Evolutionary conservation across 1,139 yeast genomes (phyloP).

Genomic region (Arxiozyma slooffiae): DNA sequence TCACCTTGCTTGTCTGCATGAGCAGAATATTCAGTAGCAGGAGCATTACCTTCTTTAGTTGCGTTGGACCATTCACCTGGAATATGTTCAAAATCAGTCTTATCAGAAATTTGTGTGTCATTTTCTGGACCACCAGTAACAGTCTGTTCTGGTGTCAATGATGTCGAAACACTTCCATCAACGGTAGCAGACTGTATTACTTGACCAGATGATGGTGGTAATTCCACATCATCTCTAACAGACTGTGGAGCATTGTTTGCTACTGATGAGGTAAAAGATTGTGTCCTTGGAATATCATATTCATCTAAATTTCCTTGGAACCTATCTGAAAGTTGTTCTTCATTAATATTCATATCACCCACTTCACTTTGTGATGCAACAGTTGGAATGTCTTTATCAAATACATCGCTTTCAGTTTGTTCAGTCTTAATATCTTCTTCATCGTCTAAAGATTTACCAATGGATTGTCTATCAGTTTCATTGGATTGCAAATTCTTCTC

Average conservation of each 20-base stretch:
- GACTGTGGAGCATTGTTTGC: constrained; percentile 88
- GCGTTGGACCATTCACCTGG: constrained; percentile 18
- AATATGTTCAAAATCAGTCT: constrained; percentile 6
- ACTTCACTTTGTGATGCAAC: constrained; percentile 31
- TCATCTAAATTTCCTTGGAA: constrained; percentile 30
- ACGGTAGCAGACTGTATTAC: constrained; percentile 8
- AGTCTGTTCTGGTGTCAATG: background rate
- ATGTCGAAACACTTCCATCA: constrained; percentile 4
- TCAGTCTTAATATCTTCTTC: constrained; percentile 21
- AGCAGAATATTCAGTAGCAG: background rate
- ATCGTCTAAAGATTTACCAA: constrained; percentile 4
- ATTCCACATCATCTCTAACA: constrained; percentile 35
- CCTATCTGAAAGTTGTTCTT: constrained; percentile 20
- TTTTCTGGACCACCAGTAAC: background rate
- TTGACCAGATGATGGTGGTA: constrained; percentile 13
- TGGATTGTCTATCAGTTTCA: constrained; percentile 6
- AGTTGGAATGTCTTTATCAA: constrained; percentile 31
- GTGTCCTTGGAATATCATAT: constrained; percentile 44
- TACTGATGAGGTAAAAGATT: constrained; percentile 80
- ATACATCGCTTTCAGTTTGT: constrained; percentile 25
- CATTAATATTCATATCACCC: constrained; percentile 18
- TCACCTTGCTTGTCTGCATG: background rate
- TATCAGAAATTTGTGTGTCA: background rate
- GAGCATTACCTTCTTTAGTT: background rate
- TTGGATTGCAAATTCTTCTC: constrained; percentile 17